Evolutionary conservation across 768 basidiomycete species (phyloP).

Genomic region (Macrolepiota albuminosa): DNA sequence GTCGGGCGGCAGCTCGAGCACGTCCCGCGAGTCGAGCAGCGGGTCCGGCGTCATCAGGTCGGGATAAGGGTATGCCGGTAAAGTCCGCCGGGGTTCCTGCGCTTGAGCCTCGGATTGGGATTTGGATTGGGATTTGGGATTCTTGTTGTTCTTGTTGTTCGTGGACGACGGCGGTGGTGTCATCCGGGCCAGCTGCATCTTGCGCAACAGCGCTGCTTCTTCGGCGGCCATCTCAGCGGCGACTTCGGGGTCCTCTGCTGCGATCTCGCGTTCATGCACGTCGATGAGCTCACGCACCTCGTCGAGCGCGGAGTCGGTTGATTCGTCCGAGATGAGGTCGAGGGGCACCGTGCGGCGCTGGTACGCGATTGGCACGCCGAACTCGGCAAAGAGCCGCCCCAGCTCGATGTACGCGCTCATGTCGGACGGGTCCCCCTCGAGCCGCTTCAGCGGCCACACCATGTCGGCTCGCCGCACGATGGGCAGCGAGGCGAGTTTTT

Average conservation of each 20-base stretch:
- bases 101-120: too few relatives aligned
- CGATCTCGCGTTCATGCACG: background rate
- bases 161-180: too few relatives aligned
- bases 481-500: background rate
- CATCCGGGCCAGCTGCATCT: background rate
- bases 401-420: background rate
- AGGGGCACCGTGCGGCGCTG: background rate
- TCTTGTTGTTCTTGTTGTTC: too few relatives aligned
- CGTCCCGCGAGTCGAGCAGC: constrained; percentile 56
- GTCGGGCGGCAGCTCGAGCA: constrained; percentile 48
- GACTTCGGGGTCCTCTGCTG: background rate
- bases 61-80: constrained; percentile 31
- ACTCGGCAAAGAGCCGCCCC: background rate
- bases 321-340: background rate
- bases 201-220: background rate
- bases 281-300: background rate
- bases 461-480: background rate
- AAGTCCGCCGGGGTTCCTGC: too few relatives aligned
- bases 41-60: constrained; percentile 61
- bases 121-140: background rate
- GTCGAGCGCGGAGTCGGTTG: background rate
- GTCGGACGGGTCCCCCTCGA: background rate
- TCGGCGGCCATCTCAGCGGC: constrained; percentile 7
- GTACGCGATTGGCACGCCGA: background rate
- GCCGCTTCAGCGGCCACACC: background rate